Evolutionary conservation across 257 asterid species (phyloP), one percentile per base, ranked within the genome.

Genomic region (Solanum ahanhuiri): DNA sequence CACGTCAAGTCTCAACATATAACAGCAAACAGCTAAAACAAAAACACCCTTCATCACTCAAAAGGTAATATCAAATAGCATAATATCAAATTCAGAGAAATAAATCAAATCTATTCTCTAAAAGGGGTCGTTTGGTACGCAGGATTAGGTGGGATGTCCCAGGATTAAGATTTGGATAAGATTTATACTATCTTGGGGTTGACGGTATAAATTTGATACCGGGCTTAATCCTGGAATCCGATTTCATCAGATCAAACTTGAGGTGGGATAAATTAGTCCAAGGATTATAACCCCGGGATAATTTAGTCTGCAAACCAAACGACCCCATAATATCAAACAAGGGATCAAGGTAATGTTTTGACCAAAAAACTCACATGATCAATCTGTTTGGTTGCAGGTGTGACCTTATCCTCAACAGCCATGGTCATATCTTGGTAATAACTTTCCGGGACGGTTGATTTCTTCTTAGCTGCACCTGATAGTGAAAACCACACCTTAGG

Each of bases 401-500:
- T 96, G 86, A 93, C 93, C 89, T 93, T 95, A 87, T 91, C 95
- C 87, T 87, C 90, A 66, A 96, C 98, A 83, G 98, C 99, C 33
- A 58, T 22, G 83, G 88, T 93, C 91, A 96, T 89, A 87, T 96
- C 99, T 86, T 89, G 88, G 90, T 96, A 96, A 91, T 96, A 96
- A 85, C 94, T 93, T 14, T 96, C 99, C 1, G 99, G 99, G 45
- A 95, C 99, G 12, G 98, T 96, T 17, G 98, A 95, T 89, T 95
- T 96, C 94, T 96, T 96, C 95, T 95, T 95, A 63, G 98, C 98
- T 37, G 99, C 99, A 11, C 99, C 99, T 2, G 99, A 96, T 82
- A 96, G 89, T 48, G 97, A 87, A 81, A 96, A 95, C 99, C 99
- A 96, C 28, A 96, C 96, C 90, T 92, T 96, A 34, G 99, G 99